These are phyloP conservation scores for Delphinella strobiligena DNA, from an alignment of 2,329 filamentous ascomycete species.

Conservation along the genomic window DNA sequence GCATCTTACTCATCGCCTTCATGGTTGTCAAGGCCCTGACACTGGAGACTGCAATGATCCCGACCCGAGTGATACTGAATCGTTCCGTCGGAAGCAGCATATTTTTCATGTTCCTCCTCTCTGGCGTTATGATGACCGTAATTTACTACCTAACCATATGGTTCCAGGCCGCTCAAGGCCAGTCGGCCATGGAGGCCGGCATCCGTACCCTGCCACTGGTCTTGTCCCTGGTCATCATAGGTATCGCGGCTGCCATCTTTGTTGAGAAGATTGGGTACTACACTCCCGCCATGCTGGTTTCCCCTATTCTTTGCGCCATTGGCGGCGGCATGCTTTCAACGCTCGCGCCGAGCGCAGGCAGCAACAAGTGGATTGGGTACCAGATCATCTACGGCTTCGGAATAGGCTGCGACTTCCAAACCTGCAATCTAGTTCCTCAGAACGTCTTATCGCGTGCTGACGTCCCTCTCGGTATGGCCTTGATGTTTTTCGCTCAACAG, in stretches of 20 bases:
- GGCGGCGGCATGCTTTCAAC: conserved; percentile 12
- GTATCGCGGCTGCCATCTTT: conserved; percentile 20
- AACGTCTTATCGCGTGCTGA: conserved; percentile 30
- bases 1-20: conserved; percentile 1
- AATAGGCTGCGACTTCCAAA: conserved; percentile 21
- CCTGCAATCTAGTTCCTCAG: conserved; percentile 32
- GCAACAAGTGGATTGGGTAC: conserved; percentile 20
- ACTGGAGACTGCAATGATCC: conserved; percentile 14
- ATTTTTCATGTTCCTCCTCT: conserved; percentile 9
- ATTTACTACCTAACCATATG: conserved; percentile 22
- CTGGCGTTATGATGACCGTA: conserved; percentile 16
- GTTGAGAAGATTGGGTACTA: conserved; percentile 29
- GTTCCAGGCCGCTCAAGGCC: conserved; percentile 32
- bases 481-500: conserved; percentile 37
- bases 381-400: conserved; percentile 22
- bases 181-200: conserved; percentile 27
- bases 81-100: conserved; percentile 18
- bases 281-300: conserved; percentile 28
- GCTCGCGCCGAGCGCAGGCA: conserved; percentile 9
- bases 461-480: conserved; percentile 34
- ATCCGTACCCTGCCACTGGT: conserved; percentile 32
- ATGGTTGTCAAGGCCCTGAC: not conserved
- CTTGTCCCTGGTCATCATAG: conserved; percentile 20
- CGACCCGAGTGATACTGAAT: conserved; percentile 15
- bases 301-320: conserved; percentile 12